Base-by-base conservation (phyloP, 768 basidiomycete genomes). In the Piloderma croceum region DNA sequence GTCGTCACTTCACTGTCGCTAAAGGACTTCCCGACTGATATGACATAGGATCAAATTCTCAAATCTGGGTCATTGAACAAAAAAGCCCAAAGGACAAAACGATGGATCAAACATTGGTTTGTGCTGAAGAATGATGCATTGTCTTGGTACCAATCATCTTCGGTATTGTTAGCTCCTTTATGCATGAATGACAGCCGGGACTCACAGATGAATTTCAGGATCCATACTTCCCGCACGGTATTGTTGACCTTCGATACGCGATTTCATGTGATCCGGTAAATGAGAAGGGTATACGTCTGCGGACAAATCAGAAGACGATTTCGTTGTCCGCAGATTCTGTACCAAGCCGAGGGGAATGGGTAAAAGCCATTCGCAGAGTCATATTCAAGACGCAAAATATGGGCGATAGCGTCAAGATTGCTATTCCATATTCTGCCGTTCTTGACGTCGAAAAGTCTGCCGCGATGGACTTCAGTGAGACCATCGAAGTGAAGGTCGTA, bases 391-490 rank as follows among this genome's bases (percentile, higher is more conserved):
- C 86, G 12, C 93, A 97, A 67, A 96, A 97, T 60, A 84, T 84
- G 73, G 94, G 96, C 3, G 91, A 97, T 53, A 87, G 79, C 51
- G 91, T 97, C 49, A 97, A 97, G 89, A 91, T 99, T 54, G 90
- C 92, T 21, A 90, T 99, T 36, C 96, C 94, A 1, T 90, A 97
- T 50, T 83, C 90, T 12, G 77, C 80, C 4, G 79, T 99, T 44
- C 61, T 91, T 35, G 91, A 96, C 49, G 83, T 97, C 21, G 92
- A 94, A 45, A 81, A 79, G 54, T 87, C 88, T 6, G 74, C 80
- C 1, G 86, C 87, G 2, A 83, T 97, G 70, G 94, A 97, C 56
- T 97, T 97, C 55, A 92, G 90, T 47, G 92, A 96, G 59, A 93
- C 92, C 0, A 84, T 99, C 44, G 92, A 97, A 65, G 76, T 97